Base-by-base conservation (phyloP, 495 filamentous ascomycete species). In the Podospora conica region DNA sequence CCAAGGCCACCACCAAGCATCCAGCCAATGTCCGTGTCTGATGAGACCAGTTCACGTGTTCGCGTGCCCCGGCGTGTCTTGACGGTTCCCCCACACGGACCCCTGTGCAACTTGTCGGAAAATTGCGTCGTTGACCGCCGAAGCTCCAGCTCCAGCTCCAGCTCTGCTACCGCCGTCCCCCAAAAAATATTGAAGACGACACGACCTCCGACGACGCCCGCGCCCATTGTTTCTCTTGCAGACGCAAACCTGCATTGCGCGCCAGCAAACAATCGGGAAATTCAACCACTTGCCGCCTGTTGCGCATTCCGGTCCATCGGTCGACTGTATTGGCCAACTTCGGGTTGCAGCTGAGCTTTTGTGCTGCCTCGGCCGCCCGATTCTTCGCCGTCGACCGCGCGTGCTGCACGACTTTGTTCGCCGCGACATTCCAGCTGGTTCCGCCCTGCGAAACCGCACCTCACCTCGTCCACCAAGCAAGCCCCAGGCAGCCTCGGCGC, bases 51-150 rank as follows among this genome's bases (percentile, higher is more conserved):
- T 70, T 75, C 71, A 72, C 71, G 70, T 75, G 73, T 69, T 58
- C 65, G 68, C 66, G 65, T 70, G 66, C 64, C 65, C 64, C 69
- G 68, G 68, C 71, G 66, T 73, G 71, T 73, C 73, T 74, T 69
- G 48, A 65, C 28, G 12, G 40, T 25, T 48, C 60, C 68, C 69
- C 70, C 70, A 67, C 69, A 72, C 63, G n/a, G 22, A 70, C 64
- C 73, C 73, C 65, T 75, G 73, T 65, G 58, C 62, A 54, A 61
- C 63, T 60, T 57, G 55, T 66, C n/a, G 31, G 58, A 53, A 58
- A 54, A 54, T 64, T 61, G 55, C 55, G 33, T 64, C 61, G 61
- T 33, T 25, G 57, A 23, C 55, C 53, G 58, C 54, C 40, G 40
- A 53, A 55, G 55, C 63, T 29, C 31, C 31, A 54, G 33, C 22